phyloP scores from a whole-genome alignment of 2,329 filamentous ascomycete species.

The Monosporascus sp. region DNA sequence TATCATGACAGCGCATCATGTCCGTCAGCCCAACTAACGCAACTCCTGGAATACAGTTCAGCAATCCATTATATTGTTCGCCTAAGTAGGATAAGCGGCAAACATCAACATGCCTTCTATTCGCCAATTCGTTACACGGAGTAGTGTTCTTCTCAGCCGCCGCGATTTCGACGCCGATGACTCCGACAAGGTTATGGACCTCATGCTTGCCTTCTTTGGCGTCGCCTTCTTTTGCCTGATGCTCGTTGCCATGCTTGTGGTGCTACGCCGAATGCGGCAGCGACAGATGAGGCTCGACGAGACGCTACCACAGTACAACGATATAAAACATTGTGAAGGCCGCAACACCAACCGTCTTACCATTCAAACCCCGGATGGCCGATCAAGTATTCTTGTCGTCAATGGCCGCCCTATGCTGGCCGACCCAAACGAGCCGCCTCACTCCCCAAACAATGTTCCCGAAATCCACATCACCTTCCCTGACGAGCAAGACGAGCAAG shows the following conservation, averaged over 20 bases:
- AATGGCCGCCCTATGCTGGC: slow-evolving; percentile 68
- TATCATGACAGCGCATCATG: not conserved
- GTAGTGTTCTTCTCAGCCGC: slow-evolving; percentile 39
- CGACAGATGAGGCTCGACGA: slow-evolving; percentile 44
- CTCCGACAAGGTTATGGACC: slow-evolving; percentile 62
- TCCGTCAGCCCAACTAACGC: slow-evolving; percentile 12
- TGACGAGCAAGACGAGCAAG: slow-evolving; percentile 83
- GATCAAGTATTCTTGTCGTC: slow-evolving; percentile 70
- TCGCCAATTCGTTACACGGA: slow-evolving; percentile 33
- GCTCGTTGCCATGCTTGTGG: slow-evolving; percentile 62
- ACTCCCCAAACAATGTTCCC: slow-evolving; percentile 77
- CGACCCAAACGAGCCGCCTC: slow-evolving; percentile 68
- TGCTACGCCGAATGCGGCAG: slow-evolving; percentile 62
- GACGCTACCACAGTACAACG: slow-evolving; percentile 66
- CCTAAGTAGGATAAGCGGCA: slow-evolving; percentile 11
- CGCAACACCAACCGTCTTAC: slow-evolving; percentile 52
- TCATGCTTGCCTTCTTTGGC: slow-evolving; percentile 74
- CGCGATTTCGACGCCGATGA: slow-evolving; percentile 35
- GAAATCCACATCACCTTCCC: slow-evolving; percentile 99
- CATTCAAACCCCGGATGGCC: slow-evolving; percentile 52
- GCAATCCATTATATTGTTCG: slow-evolving; percentile 16
- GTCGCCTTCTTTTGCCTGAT: slow-evolving; percentile 69
- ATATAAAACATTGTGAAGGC: slow-evolving; percentile 44
- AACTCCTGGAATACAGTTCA: slow-evolving; percentile 14
- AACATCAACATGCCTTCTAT: slow-evolving; percentile 27